Evolutionary conservation across 192 early-diverging fungal genomes (phyloP).

Genomic region (Jimgerdemannia flammicorona): DNA sequence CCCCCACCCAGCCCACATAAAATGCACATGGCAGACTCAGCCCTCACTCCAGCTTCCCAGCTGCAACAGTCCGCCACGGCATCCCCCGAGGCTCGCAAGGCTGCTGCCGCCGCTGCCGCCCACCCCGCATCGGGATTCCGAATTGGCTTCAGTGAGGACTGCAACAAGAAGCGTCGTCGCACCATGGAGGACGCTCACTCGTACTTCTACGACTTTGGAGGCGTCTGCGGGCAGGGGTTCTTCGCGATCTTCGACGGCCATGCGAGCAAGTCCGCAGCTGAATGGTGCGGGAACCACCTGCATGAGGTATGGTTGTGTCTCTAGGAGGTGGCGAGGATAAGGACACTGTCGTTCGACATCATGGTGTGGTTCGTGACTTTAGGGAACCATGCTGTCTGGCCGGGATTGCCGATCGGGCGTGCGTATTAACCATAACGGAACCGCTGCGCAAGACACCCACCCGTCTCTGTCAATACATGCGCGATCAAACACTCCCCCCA

Average conservation of each 20-base stretch:
- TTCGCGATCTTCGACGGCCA: slow-evolving; percentile 99
- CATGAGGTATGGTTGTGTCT: slow-evolving; percentile 53
- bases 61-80: background rate
- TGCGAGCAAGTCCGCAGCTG: slow-evolving; percentile 91
- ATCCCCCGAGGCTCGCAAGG: background rate
- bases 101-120: background rate
- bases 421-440: no score
- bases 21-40: background rate
- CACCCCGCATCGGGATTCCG: slow-evolving; percentile 38
- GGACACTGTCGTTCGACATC: no score
- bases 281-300: slow-evolving; percentile 91
- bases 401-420: no score
- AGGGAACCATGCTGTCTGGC: no score
- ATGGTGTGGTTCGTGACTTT: no score
- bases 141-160: slow-evolving; percentile 77
- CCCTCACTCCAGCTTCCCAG: background rate
- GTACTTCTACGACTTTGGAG: slow-evolving; percentile 78
- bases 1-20: background rate
- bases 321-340: no score
- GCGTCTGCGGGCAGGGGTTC: slow-evolving; percentile 75
- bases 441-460: no score
- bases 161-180: slow-evolving; percentile 86
- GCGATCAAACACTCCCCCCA: no score
- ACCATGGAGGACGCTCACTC: slow-evolving; percentile 99
- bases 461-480: no score